A percentile compares a stretch with the other conserved stretches of the same genome.
phyloP scores from a whole-genome alignment of 1,284 basidiomycete genomes.

The Exobasidium rhododendri region DNA sequence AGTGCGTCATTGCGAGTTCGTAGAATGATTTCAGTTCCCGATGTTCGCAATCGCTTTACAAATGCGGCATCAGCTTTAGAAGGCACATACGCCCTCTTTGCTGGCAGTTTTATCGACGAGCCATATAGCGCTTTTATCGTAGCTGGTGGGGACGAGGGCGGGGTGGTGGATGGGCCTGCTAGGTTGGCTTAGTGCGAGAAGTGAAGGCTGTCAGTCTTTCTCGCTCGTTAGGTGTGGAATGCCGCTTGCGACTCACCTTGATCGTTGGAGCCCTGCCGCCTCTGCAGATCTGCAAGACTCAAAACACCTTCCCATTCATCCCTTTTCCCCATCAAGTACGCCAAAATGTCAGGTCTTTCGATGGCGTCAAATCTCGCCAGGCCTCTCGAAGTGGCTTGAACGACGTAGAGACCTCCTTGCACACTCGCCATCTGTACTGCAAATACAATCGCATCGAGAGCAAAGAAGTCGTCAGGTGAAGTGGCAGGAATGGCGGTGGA shows the following conservation, averaged over 20 bases:
- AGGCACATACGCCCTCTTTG: slow-evolving; percentile 45
- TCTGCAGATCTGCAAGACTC: background rate
- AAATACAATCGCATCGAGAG: slow-evolving; percentile 44
- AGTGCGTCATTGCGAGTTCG: slow-evolving; percentile 17
- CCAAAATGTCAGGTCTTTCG: slow-evolving; percentile 42
- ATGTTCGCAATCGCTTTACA: slow-evolving; percentile 39
- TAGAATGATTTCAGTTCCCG: slow-evolving; percentile 38
- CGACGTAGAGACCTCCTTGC: slow-evolving; percentile 43
- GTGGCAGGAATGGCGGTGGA: slow-evolving; percentile 9
- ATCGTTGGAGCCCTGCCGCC: background rate
- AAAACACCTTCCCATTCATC: slow-evolving; percentile 41
- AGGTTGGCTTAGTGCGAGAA: background rate
- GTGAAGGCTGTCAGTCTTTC: background rate
- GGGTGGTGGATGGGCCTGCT: slow-evolving; percentile 15
- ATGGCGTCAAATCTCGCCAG: slow-evolving; percentile 40
- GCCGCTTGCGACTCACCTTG: slow-evolving; percentile 4
- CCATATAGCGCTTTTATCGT: slow-evolving; percentile 7
- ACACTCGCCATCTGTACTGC: slow-evolving; percentile 41
- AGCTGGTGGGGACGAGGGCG: slow-evolving; percentile 16
- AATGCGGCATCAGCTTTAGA: slow-evolving; percentile 45
- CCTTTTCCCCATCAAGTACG: slow-evolving; percentile 43
- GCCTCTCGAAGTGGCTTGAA: slow-evolving; percentile 37
- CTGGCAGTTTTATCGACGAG: slow-evolving; percentile 11
- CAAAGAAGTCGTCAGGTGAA: slow-evolving; percentile 25
- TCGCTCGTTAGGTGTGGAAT: slow-evolving; percentile 2